Evolutionary conservation across 768 basidiomycete genomes (phyloP), one percentile per base, ranked within the genome.

Genomic region (Leccinum ochraceum): DNA sequence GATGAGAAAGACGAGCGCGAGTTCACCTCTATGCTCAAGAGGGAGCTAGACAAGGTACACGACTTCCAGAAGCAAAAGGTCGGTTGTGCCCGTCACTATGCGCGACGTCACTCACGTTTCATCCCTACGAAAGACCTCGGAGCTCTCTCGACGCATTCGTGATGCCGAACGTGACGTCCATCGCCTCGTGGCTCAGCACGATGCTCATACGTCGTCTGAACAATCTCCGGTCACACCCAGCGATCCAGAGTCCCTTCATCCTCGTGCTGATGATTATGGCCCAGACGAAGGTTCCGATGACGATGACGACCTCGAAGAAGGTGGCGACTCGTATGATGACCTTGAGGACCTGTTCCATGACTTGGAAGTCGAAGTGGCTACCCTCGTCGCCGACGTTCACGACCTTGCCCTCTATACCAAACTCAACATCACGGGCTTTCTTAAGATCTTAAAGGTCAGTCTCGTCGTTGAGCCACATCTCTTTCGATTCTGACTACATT

Each of bases 371-470:
- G 94, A 95, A 70, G 92, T 98, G 20, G 96, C 95, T 1, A 90
- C 86, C 46, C 84, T 99, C 49, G 96, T 99, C 17, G 96, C 96
- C 1, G 90, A 92, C 65, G 91, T 93, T 11, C 92, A 95, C 66
- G 92, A 94, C 73, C 81, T 95, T 44, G 94, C 95, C 1, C 79
- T 98, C 32, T 91, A 95, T 72, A 95, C 96, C 3, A 98, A 98
- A 73, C 84, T 98, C 57, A 98, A 98, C 73, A 95, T 98, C 69
- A 98, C 97, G 1, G 97, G 97, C 10, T 99, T 99, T 74, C 90
- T 98, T 82, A 99, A 99, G 78, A 98, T 98, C 62, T 80, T 98
- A 62, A 98, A 98, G 83, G 91, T 89, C 61, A 52, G 74, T 74
- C 13, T 52, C 26, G 2, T 52, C 55, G 2, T 58, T 34, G 26